A percentile compares a stretch with the other conserved stretches of the same genome.
Evolutionary conservation across 2,329 filamentous ascomycete genomes (phyloP).

Genomic region (Arachnomyces sp.): DNA sequence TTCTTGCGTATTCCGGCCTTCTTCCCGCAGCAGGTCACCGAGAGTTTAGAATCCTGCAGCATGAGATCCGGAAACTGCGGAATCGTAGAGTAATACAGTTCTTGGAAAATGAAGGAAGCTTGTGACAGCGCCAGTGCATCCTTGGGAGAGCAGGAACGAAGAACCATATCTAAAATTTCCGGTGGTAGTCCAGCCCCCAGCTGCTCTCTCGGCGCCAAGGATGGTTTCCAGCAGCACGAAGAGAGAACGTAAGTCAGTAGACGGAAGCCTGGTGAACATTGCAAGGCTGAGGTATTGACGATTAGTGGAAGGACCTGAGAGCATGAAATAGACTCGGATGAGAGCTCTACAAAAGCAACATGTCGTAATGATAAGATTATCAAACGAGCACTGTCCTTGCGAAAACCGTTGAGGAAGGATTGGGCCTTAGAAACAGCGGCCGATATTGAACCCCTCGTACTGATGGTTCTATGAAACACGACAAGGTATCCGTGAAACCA

Average conservation of each 20-base stretch:
- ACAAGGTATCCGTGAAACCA: slow-evolving; percentile 16
- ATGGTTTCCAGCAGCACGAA: slow-evolving; percentile 17
- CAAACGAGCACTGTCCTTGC: slow-evolving; percentile 4
- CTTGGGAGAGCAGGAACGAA: slow-evolving; percentile 9
- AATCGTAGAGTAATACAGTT: slow-evolving; percentile 18
- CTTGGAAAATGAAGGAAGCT: slow-evolving; percentile 14
- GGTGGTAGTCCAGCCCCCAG: slow-evolving; percentile 8
- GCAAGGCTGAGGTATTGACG: slow-evolving; percentile 13
- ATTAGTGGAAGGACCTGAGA: slow-evolving; percentile 13
- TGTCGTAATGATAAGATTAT: slow-evolving; percentile 17
- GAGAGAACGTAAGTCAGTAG: slow-evolving; percentile 15
- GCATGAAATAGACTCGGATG: slow-evolving; percentile 5
- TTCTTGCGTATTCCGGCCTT: slow-evolving; percentile 8
- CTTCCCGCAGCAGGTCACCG: slow-evolving; percentile 19
- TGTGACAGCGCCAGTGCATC: slow-evolving; percentile 18
- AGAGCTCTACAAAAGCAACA: slow-evolving; percentile 17
- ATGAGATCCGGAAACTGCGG: slow-evolving; percentile 13
- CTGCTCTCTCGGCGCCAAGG: slow-evolving; percentile 11
- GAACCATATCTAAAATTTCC: slow-evolving; percentile 12
- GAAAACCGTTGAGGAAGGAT: slow-evolving; percentile 2
- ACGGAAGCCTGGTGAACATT: slow-evolving; percentile 20
- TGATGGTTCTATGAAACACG: slow-evolving; percentile 4
- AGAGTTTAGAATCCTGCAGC: slow-evolving; percentile 11
- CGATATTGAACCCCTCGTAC: slow-evolving; percentile 5
- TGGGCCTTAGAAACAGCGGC: slow-evolving; percentile 8